phyloP scores from a whole-genome alignment of 2,329 filamentous ascomycete species.

The Ophiostoma sp. region DNA sequence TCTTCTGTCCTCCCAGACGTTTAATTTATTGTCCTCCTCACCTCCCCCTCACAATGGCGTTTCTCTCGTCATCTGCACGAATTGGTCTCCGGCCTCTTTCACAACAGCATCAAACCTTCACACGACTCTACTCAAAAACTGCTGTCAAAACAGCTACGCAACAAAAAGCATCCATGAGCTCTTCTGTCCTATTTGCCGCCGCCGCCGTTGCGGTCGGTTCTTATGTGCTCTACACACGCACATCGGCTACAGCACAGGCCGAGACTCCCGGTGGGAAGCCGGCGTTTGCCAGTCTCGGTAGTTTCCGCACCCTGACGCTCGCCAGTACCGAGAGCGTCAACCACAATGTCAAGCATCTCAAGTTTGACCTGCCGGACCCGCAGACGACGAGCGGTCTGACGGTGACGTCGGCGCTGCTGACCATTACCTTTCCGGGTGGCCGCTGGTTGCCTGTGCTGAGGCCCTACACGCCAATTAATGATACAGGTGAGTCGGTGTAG shows the following conservation, averaged over 20 bases:
- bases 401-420: constrained; percentile 59
- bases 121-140: neutral
- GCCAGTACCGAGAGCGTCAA: constrained; percentile 55
- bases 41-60: neutral
- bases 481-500: constrained; percentile 42
- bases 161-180: neutral
- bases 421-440: constrained; percentile 59
- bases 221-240: constrained; percentile 27
- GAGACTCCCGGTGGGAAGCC: constrained; percentile 26
- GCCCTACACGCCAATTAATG: constrained; percentile 66
- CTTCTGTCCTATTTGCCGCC: constrained; percentile 17
- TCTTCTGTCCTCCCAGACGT: neutral
- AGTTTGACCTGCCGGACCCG: constrained; percentile 55
- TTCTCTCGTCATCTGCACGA: neutral
- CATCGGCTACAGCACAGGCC: constrained; percentile 22
- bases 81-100: constrained; percentile 12
- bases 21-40: neutral
- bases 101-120: neutral
- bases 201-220: constrained; percentile 29
- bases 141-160: neutral
- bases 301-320: constrained; percentile 50
- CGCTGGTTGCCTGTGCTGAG: constrained; percentile 59
- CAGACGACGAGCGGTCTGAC: constrained; percentile 50
- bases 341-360: constrained; percentile 59
- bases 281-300: constrained; percentile 32